Evolutionary conservation across 2,329 filamentous ascomycete species (phyloP).

Genomic region (Venturia effusa): DNA sequence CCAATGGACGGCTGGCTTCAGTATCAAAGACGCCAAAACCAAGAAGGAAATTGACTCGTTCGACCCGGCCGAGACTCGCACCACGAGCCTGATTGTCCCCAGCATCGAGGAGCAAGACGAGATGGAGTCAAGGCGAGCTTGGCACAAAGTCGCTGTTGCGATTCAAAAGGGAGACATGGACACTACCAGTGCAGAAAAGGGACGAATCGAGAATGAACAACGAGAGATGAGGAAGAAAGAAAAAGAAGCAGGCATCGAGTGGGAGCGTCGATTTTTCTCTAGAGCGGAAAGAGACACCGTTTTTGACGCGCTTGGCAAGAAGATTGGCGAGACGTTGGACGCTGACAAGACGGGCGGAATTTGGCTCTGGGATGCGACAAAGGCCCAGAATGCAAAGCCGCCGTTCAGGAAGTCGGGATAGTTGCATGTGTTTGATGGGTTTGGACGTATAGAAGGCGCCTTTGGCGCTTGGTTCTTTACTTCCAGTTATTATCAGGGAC

Average conservation of each 20-base stretch:
- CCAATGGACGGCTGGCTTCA: slow-evolving; percentile 80
- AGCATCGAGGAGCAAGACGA: slow-evolving; percentile 72
- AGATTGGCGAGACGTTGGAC: slow-evolving; percentile 41
- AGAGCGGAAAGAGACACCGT: slow-evolving; percentile 27
- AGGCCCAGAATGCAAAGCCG: slow-evolving; percentile 11
- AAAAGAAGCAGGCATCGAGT: slow-evolving; percentile 60
- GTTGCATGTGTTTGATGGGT: not conserved
- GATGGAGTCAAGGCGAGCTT: slow-evolving; percentile 78
- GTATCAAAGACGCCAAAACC: slow-evolving; percentile 56
- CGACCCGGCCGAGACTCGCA: slow-evolving; percentile 35
- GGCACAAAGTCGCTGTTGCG: slow-evolving; percentile 72
- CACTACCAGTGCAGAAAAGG: slow-evolving; percentile 64
- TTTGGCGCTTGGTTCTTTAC: not conserved
- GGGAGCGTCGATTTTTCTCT: slow-evolving; percentile 78
- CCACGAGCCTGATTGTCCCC: slow-evolving; percentile 59
- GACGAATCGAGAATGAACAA: slow-evolving; percentile 82
- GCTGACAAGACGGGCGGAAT: slow-evolving; percentile 55
- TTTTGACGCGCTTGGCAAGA: slow-evolving; percentile 37
- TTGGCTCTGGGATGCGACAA: slow-evolving; percentile 44
- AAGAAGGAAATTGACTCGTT: slow-evolving; percentile 34
- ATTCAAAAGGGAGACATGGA: slow-evolving; percentile 81
- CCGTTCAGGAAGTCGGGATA: slow-evolving; percentile 3
- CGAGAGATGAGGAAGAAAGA: slow-evolving; percentile 66
- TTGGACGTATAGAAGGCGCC: not conserved
- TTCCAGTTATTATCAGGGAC: not conserved